Evolutionary conservation across 2,329 filamentous ascomycete genomes (phyloP).

Genomic region (Xylariaceae sp.): DNA sequence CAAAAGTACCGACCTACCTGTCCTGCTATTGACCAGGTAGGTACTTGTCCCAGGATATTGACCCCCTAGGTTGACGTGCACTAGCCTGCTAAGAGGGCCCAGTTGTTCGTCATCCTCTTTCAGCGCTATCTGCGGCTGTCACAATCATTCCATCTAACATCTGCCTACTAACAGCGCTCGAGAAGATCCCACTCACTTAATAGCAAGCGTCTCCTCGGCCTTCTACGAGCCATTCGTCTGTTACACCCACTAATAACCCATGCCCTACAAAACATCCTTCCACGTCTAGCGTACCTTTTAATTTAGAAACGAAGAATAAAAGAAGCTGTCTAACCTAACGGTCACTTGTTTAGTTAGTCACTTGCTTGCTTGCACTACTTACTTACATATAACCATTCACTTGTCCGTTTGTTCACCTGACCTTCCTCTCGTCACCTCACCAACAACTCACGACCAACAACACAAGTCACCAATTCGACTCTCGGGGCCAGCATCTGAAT

Average conservation of each 20-base stretch:
- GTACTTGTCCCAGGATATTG: conserved; percentile 12
- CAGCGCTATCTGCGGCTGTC: conserved; percentile 14
- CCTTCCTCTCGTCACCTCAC: background rate
- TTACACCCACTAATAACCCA: background rate
- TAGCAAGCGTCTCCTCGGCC: conserved; percentile 7
- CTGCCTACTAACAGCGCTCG: background rate
- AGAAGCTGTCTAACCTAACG: background rate
- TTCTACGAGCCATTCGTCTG: background rate
- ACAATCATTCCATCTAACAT: conserved; percentile 1
- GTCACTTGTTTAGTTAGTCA: background rate
- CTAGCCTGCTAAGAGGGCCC: conserved; percentile 9
- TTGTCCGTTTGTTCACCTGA: background rate
- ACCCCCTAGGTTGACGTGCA: background rate
- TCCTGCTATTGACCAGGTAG: conserved; percentile 5
- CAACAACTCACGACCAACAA: background rate
- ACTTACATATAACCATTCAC: too few relatives aligned
- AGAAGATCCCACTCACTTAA: conserved; percentile 7
- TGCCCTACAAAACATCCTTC: conserved; percentile 5
- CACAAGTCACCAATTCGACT: too few relatives aligned
- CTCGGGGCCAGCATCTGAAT: too few relatives aligned
- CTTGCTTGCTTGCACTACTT: background rate
- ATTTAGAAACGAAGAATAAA: background rate
- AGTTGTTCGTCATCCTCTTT: conserved; percentile 12
- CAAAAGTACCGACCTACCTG: conserved; percentile 11
- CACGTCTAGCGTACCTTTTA: background rate